Evolutionary conservation across 2,329 filamentous ascomycete species (phyloP), one percentile per base, ranked within the genome.

Genomic region (Teratosphaeria gauchensis): DNA sequence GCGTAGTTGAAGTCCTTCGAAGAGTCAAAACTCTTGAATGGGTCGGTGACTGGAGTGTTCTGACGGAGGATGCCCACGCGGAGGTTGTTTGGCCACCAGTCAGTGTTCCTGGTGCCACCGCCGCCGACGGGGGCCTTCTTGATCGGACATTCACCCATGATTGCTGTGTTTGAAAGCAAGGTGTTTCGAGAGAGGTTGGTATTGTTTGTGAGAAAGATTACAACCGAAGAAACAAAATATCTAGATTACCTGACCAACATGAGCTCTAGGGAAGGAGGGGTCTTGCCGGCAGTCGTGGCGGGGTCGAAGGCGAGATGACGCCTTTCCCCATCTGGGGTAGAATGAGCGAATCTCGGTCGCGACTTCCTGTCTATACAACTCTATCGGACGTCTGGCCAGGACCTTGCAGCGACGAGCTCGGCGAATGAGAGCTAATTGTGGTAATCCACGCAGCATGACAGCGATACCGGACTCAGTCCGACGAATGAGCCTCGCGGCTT

Each of bases 31-130:
- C 80, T 76, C 67, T 75, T 80, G 63, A 84, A 71, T 0, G 88
- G 88, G 73, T 88, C 87, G 63, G 82, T 82, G 59, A 78, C 76
- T 24, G 78, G 69, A 38, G 80, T 83, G 71, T 89, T 82, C 75
- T 90, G 88, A 69, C 88, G 87, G 56, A 92, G 82, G 68, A 90
- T 85, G 76, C 86, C 84, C 64, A 89, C 78, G 69, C 78, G 82
- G 63, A 91, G 75, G 66, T 81, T 76, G 59, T 84, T 80, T 57
- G 88, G 88, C 88, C 88, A 91, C 84, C 87, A 56, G 48, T 56
- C 57, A 28, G 66, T 69, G 77, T 85, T 89, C 61, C 78, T 76
- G 66, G 85, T 88, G 67, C 88, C 88, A 66, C 82, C 69, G 54
- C 69, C 69, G 56, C 65, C 70, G 46, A 64, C 62, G 62, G 68